Evolutionary conservation across 2,329 filamentous ascomycete genomes (phyloP), one percentile per base, ranked within the genome.

Genomic region (Apiospora saccharicola): DNA sequence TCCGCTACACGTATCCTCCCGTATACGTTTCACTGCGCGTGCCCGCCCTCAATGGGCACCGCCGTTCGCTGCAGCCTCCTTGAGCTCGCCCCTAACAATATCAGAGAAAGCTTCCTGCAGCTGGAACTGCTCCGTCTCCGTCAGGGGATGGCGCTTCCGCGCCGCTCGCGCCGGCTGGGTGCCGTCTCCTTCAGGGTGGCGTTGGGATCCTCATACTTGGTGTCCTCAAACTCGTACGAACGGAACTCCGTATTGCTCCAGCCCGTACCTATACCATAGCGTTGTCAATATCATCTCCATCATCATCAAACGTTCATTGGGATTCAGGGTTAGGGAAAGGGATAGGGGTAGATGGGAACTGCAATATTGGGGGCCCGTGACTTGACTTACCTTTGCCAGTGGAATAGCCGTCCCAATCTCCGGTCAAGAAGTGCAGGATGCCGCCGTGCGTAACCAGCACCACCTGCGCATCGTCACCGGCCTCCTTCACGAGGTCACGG

Each of bases 401-500:
- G 3, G 57, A 64, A 37, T 64, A 64, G 41, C 47, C 92, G 71
- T 90, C 86, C 90, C 91, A 97, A 78, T 97, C 94, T 76, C 95
- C 90, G 0, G 94, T 96, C 74, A 98, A 84, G 78, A 94, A 97
- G 81, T 98, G 95, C 77, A 97, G 80, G 76, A 95, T 93, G 0
- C 93, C 93, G 1, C 95, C 95, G 78, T 97, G 95, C 3, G 94
- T 92, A 10, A 97, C 94, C 1, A 95, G 86, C 0, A 92, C 90
- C 41, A 97, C 89, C 76, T 96, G 89, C 4, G 84, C 85, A 77
- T 93, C 90, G 6, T 79, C 78, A 1, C 78, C 83, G 1, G 80
- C 80, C 41, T 78, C 77, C 85, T 81, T 47, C 70, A 84, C 78
- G 57, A 87, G 74, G 0, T 87, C 83, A 22, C 88, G 80, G 73